Evolutionary conservation across 2,329 filamentous ascomycete species (phyloP).

Genomic region (Pseudocercospora musae): DNA sequence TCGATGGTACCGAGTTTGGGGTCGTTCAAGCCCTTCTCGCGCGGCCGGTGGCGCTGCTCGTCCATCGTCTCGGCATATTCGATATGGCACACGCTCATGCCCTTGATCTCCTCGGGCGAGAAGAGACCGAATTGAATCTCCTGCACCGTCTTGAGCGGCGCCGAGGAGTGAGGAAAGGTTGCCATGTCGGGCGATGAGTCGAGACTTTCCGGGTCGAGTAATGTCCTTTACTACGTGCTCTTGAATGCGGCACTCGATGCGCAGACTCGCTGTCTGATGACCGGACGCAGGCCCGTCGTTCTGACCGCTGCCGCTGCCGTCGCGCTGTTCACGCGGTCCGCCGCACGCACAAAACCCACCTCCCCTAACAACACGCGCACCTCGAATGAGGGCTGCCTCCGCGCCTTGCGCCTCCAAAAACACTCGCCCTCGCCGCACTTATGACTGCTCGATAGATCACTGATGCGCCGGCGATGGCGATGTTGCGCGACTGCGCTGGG

Average conservation of each 20-base stretch:
- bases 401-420: conserved; percentile 21
- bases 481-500: conserved; percentile 6
- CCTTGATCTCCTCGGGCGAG: conserved; percentile 98
- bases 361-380: conserved; percentile 31
- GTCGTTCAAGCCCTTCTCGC: conserved; percentile 89
- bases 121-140: conserved; percentile 99
- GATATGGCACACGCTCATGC: conserved; percentile 94
- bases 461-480: conserved; percentile 27
- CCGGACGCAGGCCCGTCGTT: conserved; percentile 9
- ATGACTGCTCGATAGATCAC: conserved; percentile 12
- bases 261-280: conserved; percentile 3
- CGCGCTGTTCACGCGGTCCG: conserved; percentile 19
- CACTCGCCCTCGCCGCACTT: conserved; percentile 15
- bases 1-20: conserved; percentile 95
- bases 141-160: conserved; percentile 94
- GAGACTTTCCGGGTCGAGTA: not conserved
- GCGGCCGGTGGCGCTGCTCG: conserved; percentile 84
- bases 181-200: conserved; percentile 66
- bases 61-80: conserved; percentile 99
- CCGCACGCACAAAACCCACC: conserved; percentile 18
- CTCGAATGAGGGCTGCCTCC: conserved; percentile 31
- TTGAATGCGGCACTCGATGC: not conserved
- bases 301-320: not conserved
- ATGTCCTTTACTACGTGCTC: conserved; percentile 7
- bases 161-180: conserved; percentile 89